These are phyloP conservation scores for Colletotrichum limetticola DNA, from an alignment of 2,329 filamentous ascomycete species.

Conservation along the genomic window DNA sequence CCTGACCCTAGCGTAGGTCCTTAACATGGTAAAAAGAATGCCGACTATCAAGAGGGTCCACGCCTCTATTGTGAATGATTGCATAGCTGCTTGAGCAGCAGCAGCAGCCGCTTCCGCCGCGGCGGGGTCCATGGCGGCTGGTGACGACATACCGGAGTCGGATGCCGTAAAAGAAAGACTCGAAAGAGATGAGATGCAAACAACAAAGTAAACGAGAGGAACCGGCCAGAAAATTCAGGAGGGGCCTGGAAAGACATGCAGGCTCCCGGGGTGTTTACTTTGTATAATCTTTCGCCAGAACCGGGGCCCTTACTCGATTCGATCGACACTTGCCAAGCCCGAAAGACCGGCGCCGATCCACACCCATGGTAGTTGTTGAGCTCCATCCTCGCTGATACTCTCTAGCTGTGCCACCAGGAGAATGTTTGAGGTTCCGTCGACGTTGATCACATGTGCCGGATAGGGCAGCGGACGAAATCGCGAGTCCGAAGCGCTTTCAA, in stretches of 20 bases:
- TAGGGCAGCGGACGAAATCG: background rate
- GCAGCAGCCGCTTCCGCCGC: background rate
- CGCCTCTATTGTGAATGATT: background rate
- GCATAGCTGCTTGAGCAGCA: background rate
- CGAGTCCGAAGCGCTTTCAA: background rate
- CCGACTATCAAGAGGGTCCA: background rate
- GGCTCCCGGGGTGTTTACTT: background rate
- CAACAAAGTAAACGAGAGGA: background rate
- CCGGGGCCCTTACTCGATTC: conserved; percentile 20
- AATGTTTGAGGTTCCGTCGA: background rate
- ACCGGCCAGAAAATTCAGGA: background rate
- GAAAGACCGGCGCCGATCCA: conserved; percentile 5
- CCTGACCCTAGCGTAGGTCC: background rate
- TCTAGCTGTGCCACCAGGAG: background rate
- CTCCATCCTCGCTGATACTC: conserved; percentile 11
- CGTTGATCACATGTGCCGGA: background rate
- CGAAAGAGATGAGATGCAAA: background rate
- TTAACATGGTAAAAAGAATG: background rate
- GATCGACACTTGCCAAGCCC: background rate
- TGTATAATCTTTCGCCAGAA: background rate
- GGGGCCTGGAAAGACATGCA: background rate
- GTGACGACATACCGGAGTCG: background rate
- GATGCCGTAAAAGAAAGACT: background rate
- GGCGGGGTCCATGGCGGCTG: background rate
- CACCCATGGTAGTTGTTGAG: background rate